Conservation (phyloP, 2,329 filamentous ascomycete species). For the Aspergillus sp. region DNA sequence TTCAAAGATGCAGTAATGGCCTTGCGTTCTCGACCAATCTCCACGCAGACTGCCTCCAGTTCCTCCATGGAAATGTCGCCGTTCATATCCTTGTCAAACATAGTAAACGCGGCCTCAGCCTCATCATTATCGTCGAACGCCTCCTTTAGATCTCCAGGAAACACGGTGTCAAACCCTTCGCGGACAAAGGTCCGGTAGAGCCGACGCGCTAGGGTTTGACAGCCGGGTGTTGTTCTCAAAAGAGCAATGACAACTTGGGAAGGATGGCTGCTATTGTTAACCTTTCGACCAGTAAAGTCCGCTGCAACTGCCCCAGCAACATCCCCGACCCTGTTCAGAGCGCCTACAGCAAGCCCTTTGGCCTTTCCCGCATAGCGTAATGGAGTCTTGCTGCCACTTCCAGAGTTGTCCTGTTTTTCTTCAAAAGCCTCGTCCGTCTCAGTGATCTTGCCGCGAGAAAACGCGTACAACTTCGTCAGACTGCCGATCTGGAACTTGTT, state of each 20-base stretch:
- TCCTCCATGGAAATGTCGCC: conserved; percentile 96
- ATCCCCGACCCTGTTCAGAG: conserved; percentile 77
- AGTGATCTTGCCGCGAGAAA: conserved; percentile 62
- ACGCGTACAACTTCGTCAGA: conserved; percentile 64
- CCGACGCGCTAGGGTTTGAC: conserved; percentile 81
- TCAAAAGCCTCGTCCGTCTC: conserved; percentile 77
- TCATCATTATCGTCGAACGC: conserved; percentile 84
- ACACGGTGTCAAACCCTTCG: conserved; percentile 73
- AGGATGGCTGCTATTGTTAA: conserved; percentile 71
- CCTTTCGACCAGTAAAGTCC: conserved; percentile 78
- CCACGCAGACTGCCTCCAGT: conserved; percentile 86
- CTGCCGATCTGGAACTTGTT: conserved; percentile 86
- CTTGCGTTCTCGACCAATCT: conserved; percentile 92
- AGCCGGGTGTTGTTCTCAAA: conserved; percentile 68
- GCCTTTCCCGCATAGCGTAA: conserved; percentile 67
- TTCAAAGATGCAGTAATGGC: conserved; percentile 93
- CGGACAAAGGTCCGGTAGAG: conserved; percentile 82
- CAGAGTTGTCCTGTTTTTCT: conserved; percentile 47
- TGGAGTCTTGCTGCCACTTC: conserved; percentile 70
- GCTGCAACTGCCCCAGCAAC: conserved; percentile 83
- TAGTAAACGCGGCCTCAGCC: conserved; percentile 80
- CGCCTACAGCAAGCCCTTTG: conserved; percentile 72
- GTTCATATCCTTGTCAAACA: conserved; percentile 96
- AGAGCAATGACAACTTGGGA: conserved; percentile 81
- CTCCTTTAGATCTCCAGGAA: conserved; percentile 71